phyloP scores from a whole-genome alignment of 805 yeast species.

The Ogataea ganodermae region DNA sequence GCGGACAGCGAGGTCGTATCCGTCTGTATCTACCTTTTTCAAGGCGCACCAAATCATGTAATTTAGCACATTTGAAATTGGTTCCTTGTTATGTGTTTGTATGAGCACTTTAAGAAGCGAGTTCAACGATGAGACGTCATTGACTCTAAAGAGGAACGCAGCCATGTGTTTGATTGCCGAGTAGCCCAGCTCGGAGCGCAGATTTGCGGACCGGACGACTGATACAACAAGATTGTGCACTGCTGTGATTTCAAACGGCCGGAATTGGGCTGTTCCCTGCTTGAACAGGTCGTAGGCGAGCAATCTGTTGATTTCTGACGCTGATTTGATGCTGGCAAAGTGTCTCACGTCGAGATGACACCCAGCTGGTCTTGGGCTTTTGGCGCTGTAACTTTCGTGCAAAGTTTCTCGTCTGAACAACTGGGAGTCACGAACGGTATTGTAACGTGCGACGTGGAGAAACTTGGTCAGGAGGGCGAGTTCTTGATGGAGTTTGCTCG shows the following conservation, averaged over 20 bases:
- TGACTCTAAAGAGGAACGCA: not conserved
- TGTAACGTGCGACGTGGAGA: not conserved
- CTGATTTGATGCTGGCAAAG: not conserved
- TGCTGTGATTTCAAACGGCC: not conserved
- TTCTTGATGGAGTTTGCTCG: not conserved
- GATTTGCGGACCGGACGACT: not conserved
- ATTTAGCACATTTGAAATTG: constrained; percentile 1
- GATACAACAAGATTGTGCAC: not conserved
- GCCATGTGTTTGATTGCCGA: constrained; percentile 3
- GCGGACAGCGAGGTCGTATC: not conserved
- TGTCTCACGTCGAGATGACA: constrained; percentile 1
- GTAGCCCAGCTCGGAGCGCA: not conserved
- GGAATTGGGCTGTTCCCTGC: constrained; percentile 1
- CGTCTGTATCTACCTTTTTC: not conserved
- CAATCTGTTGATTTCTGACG: not conserved
- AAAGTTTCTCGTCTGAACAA: not conserved
- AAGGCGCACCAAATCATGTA: constrained; percentile 1
- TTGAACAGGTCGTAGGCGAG: not conserved
- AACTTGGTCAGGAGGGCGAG: constrained; percentile 2
- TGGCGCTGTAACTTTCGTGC: not conserved
- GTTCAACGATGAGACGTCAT: not conserved
- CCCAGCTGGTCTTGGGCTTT: not conserved
- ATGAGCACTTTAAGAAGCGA: not conserved
- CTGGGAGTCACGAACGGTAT: not conserved
- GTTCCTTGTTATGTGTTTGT: not conserved